Conservation (phyloP, 768 basidiomycete species). For the Suillus paluster region DNA sequence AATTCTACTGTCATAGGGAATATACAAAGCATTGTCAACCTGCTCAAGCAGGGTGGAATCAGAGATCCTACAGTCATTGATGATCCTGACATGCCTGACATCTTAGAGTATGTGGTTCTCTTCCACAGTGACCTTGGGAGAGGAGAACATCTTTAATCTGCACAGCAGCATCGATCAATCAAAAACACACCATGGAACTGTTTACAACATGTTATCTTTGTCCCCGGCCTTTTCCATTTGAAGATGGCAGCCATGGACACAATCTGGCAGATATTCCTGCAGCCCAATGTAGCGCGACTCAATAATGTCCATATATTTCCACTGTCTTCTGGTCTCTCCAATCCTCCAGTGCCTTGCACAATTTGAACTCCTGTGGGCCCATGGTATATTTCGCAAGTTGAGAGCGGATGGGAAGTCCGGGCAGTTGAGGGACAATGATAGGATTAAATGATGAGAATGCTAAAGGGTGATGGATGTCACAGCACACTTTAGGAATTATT, state of each 20-base stretch:
- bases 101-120: conserved; percentile 15
- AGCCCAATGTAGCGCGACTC: no score
- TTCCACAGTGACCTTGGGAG: conserved; percentile 32
- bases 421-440: not conserved
- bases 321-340: conserved; percentile 19
- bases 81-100: conserved; percentile 8
- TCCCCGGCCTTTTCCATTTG: no score
- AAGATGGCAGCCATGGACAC: no score
- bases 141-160: conserved; percentile 19
- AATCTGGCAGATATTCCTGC: no score
- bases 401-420: conserved; percentile 1
- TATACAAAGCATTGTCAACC: conserved; percentile 20
- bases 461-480: conserved; percentile 26
- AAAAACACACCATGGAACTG: conserved; percentile 35
- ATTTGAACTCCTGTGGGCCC: not conserved
- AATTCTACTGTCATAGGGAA: conserved; percentile 26
- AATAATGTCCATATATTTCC: conserved; percentile 6
- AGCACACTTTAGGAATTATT: conserved; percentile 22
- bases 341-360: conserved; percentile 11
- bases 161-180: conserved; percentile 18
- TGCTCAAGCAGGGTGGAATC: conserved; percentile 11
- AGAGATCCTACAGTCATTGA: not conserved
- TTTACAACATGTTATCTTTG: conserved; percentile 6
- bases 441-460: conserved; percentile 5
- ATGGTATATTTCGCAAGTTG: conserved; percentile 13